phyloP scores from a whole-genome alignment of 176 grass and related monocot species.

The Ampelocalamus luodianensis region DNA sequence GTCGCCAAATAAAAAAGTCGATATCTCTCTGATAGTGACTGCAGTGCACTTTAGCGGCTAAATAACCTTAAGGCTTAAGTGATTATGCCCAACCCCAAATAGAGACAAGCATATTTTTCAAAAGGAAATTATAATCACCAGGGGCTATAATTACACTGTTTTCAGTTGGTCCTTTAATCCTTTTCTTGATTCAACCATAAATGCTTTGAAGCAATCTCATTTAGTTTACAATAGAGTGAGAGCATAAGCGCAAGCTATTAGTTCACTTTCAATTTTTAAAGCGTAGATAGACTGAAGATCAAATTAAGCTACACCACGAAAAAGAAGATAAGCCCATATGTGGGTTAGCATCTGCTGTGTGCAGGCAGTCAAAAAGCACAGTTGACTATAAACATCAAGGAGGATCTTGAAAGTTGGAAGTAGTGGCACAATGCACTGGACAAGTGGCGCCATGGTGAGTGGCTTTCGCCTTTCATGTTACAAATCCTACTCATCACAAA shows the following conservation, averaged over 20 bases:
- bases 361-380: neutral
- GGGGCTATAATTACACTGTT: neutral
- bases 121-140: neutral
- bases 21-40: neutral
- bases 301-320: neutral
- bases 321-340: neutral
- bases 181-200: neutral
- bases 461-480: constrained; percentile 11
- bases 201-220: neutral
- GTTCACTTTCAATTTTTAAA: neutral
- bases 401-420: constrained; percentile 13
- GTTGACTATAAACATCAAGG: neutral
- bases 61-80: neutral
- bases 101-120: neutral
- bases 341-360: neutral
- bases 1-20: neutral
- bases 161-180: neutral
- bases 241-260: neutral
- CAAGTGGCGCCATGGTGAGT: neutral
- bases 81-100: neutral
- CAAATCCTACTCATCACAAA: neutral
- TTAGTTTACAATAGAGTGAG: neutral
- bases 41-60: neutral
- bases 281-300: neutral
- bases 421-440: neutral